Base-by-base conservation (phyloP, 2,329 filamentous ascomycete species). In the Didymosphaeria variabile region DNA sequence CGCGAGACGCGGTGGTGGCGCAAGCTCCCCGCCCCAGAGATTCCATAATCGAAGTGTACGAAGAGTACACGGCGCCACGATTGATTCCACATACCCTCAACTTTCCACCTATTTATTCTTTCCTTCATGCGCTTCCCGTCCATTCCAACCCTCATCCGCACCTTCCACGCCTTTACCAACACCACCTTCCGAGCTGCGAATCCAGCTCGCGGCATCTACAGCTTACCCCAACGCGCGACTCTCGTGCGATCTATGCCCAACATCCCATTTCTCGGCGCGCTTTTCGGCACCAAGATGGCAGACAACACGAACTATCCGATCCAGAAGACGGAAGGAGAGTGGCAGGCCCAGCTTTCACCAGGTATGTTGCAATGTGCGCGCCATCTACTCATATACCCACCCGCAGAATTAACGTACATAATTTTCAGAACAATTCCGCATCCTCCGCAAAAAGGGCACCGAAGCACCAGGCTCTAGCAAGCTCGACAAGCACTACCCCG, bases 391-490 rank as follows among this genome's bases (percentile, higher is more conserved):
- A 13, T 17, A 1, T 2, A 29, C 15, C n/a, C n/a, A 21, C 3
- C 26, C n/a, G 2, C 31, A 2, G 49, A 19, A 6, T 59, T 67
- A 60, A 68, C 60, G 50, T 12, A 9, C 34, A 17, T 55, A 64
- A 64, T 47, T 69, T 52, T 56, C 71, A 97, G 94, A 97, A 74
- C 95, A 99, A 85, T 99, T 98, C 84, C 92, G 92, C 67, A 87
- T 99, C 75, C 88, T 99, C 58, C 91, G 95, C 65, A 83, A 96
- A 78, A 94, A 97, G 79, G 95, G 94, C 71, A 99, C 95, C 49
- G 96, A 99, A 78, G 80, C 87, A 2, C 87, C 94, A 17, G 89
- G 87, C 68, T 89, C 90, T 6, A 94, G 94, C 72, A 88, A 90
- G 78, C 97, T 91, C 78, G 90, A 99, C 83, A 93, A 94, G 78